These are phyloP conservation scores for Dryadomyces quercivorus DNA, from an alignment of 2,329 filamentous ascomycete genomes.

Conservation along the genomic window DNA sequence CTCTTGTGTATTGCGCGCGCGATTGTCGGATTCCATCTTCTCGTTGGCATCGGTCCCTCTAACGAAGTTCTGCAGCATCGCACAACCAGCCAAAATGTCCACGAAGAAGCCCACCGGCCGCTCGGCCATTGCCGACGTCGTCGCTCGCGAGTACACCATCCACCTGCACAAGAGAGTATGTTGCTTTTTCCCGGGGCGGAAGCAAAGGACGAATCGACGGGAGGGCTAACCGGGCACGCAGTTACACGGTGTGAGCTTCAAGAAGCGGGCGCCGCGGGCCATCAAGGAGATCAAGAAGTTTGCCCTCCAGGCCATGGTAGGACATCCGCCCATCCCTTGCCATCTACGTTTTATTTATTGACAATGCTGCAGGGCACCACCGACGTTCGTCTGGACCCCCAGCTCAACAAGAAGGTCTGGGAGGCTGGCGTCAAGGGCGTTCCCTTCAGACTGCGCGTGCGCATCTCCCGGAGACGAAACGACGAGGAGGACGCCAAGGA, in stretches of 20 bases:
- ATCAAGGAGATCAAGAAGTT: constrained; percentile 99
- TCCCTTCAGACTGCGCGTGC: constrained; percentile 90
- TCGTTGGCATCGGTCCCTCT: background rate
- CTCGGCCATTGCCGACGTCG: constrained; percentile 97
- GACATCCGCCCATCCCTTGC: constrained; percentile 21
- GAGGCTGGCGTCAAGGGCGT: constrained; percentile 98
- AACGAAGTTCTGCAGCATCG: background rate
- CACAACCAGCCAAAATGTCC: constrained; percentile 43
- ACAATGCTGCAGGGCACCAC: constrained; percentile 64
- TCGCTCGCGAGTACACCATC: constrained; percentile 99
- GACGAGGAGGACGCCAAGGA: constrained; percentile 99
- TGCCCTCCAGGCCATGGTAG: constrained; percentile 90
- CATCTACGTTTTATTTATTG: background rate
- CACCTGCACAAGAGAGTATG: constrained; percentile 99
- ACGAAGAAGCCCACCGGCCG: constrained; percentile 54
- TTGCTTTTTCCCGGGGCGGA: constrained; percentile 20
- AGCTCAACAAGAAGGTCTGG: constrained; percentile 99
- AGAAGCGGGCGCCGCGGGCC: constrained; percentile 96
- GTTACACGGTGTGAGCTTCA: constrained; percentile 97
- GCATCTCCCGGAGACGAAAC: constrained; percentile 99
- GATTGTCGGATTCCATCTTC: background rate
- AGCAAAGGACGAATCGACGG: no score
- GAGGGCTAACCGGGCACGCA: constrained; percentile 22
- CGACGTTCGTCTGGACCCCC: constrained; percentile 95
- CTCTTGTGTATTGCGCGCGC: background rate